Evolutionary conservation across 2,329 filamentous ascomycete genomes (phyloP).

Genomic region (Colletotrichum sp.): DNA sequence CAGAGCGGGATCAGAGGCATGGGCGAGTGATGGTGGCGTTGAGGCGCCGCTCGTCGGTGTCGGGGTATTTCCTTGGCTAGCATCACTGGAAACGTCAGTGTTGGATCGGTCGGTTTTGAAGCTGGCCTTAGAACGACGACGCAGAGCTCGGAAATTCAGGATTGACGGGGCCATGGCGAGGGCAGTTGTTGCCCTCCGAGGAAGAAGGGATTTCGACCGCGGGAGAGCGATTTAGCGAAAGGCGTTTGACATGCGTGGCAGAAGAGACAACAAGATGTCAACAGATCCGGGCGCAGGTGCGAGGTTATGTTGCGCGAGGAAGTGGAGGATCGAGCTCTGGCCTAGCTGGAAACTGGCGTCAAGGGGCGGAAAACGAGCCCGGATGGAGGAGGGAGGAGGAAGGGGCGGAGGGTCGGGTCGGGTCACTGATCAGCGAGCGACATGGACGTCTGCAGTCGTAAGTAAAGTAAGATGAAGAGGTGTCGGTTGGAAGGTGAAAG

Average conservation of each 20-base stretch:
- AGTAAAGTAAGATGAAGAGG: neutral
- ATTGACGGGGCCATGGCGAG: slow-evolving; percentile 66
- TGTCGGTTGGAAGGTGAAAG: neutral
- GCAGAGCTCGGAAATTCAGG: slow-evolving; percentile 72
- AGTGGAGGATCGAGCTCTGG: neutral
- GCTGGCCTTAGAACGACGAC: slow-evolving; percentile 77
- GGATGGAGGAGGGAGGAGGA: neutral
- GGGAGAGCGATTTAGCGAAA: neutral
- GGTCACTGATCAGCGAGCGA: slow-evolving; percentile 5
- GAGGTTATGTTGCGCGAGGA: neutral
- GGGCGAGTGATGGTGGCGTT: slow-evolving; percentile 76
- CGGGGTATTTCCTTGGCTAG: slow-evolving; percentile 64
- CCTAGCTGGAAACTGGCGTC: neutral
- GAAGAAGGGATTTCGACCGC: neutral
- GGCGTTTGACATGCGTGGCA: neutral
- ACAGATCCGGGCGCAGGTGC: neutral
- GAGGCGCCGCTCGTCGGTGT: slow-evolving; percentile 72
- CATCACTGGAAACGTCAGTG: slow-evolving; percentile 64
- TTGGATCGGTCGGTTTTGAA: slow-evolving; percentile 68
- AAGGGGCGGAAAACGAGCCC: neutral
- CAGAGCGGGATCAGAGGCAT: slow-evolving; percentile 69
- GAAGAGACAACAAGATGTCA: neutral
- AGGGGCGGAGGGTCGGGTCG: neutral
- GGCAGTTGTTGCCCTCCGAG: slow-evolving; percentile 2
- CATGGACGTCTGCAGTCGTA: slow-evolving; percentile 1